These are phyloP conservation scores for Penicillium fuscoglaucum DNA, from an alignment of 2,329 filamentous ascomycete species.

Conservation along the genomic window DNA sequence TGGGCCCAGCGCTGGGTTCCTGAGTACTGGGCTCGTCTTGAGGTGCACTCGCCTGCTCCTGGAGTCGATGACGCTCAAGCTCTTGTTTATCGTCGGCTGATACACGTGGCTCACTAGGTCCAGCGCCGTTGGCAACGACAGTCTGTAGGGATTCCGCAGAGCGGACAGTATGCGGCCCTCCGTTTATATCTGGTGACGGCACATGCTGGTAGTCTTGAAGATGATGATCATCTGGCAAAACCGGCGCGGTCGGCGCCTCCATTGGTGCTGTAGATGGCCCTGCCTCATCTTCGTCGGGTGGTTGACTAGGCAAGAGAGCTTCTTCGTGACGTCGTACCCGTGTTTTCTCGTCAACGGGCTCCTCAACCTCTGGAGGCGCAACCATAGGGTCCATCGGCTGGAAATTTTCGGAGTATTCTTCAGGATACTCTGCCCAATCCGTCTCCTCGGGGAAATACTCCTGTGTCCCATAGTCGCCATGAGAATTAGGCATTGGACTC, in stretches of 20 bases:
- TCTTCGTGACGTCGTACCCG: slow-evolving; percentile 74
- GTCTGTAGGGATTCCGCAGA: slow-evolving; percentile 37
- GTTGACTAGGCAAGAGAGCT: slow-evolving; percentile 77
- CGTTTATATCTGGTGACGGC: slow-evolving; percentile 23
- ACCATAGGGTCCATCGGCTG: slow-evolving; percentile 27
- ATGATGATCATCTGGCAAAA: slow-evolving; percentile 52
- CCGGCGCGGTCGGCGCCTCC: slow-evolving; percentile 47
- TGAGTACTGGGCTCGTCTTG: slow-evolving; percentile 23
- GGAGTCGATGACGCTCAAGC: slow-evolving; percentile 65
- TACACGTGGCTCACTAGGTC: slow-evolving; percentile 40
- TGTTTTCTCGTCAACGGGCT: slow-evolving; percentile 76
- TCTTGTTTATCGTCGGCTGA: slow-evolving; percentile 74
- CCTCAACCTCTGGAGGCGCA: slow-evolving; percentile 56
- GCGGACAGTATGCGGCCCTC: slow-evolving; percentile 25
- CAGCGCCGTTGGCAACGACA: slow-evolving; percentile 33
- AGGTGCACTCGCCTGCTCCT: slow-evolving; percentile 65
- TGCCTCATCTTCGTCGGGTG: slow-evolving; percentile 53
- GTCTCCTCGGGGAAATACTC: slow-evolving; percentile 21
- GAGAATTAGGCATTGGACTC: slow-evolving; percentile 19
- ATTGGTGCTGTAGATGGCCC: slow-evolving; percentile 47
- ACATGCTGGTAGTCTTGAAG: slow-evolving; percentile 49
- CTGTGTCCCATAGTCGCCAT: slow-evolving; percentile 24
- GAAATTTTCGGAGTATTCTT: slow-evolving; percentile 27
- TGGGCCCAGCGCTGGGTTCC: slow-evolving; percentile 42
- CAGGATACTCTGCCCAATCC: slow-evolving; percentile 33